A percentile compares a stretch with the other conserved stretches of the same genome.
phyloP scores from a whole-genome alignment of 1,284 basidiomycete genomes.

The Coniferiporia weirii region DNA sequence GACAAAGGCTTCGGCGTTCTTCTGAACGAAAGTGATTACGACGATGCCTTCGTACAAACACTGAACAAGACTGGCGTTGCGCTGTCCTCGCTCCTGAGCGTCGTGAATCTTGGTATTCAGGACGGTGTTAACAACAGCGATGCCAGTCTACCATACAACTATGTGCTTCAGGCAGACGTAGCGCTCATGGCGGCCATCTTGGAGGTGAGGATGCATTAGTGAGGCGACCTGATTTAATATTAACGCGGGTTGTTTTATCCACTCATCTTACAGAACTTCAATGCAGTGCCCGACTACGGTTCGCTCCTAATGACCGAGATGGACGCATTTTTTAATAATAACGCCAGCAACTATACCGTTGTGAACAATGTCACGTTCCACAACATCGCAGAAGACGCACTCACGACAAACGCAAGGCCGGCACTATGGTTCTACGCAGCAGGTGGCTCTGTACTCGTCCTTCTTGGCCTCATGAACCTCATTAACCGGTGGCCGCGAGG shows the following conservation, averaged over 20 bases:
- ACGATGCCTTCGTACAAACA: not conserved
- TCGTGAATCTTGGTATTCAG: conserved; percentile 7
- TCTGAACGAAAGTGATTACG: conserved; percentile 3
- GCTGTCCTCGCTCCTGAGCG: not conserved
- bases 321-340: conserved; percentile 7
- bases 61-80: conserved; percentile 13
- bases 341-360: conserved; percentile 1
- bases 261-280: conserved; percentile 9
- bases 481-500: conserved; percentile 11
- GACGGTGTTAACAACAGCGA: not conserved
- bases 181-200: conserved; percentile 7
- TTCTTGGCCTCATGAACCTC: conserved; percentile 1
- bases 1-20: not conserved
- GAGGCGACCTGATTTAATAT: not conserved
- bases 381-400: conserved; percentile 5
- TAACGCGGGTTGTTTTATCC: too few relatives aligned
- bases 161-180: conserved; percentile 6
- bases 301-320: conserved; percentile 12
- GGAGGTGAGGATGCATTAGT: conserved; percentile 1
- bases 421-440: conserved; percentile 18
- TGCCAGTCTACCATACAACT: not conserved
- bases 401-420: conserved; percentile 14
- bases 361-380: conserved; percentile 9
- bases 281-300: conserved; percentile 11
- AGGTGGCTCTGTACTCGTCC: conserved; percentile 7